Percentiles rank a stretch among this genome's conserved stretches.
phyloP scores from a whole-genome alignment of 371 early-diverging fungal species.

The Funneliformis caledonium region DNA sequence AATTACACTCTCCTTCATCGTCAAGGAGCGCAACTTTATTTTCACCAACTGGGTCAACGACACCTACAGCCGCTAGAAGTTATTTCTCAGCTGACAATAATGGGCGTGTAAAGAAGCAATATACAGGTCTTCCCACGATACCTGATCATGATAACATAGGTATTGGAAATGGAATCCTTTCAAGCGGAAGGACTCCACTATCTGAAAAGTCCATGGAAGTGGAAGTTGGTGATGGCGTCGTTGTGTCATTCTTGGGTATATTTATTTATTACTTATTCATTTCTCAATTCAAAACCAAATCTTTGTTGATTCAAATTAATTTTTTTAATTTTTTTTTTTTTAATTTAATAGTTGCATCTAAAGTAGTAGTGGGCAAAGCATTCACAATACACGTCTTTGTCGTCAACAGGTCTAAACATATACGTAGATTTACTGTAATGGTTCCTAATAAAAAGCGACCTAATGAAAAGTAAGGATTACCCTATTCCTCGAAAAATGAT shows the following conservation, averaged over 20 bases:
- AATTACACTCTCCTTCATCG: slow-evolving; percentile 1
- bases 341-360: slow-evolving; percentile 48
- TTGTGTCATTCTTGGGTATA: slow-evolving; percentile 37
- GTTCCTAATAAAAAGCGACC: slow-evolving; percentile 67
- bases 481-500: neutral
- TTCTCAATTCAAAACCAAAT: neutral
- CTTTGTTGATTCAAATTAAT: neutral
- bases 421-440: slow-evolving; percentile 66
- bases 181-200: neutral
- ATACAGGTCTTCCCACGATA: neutral
- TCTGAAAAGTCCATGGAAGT: neutral
- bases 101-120: neutral
- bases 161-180: slow-evolving; percentile 29
- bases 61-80: slow-evolving; percentile 2
- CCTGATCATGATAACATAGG: slow-evolving; percentile 7
- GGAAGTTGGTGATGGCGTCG: slow-evolving; percentile 35
- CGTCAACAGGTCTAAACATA: slow-evolving; percentile 73
- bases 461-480: slow-evolving; percentile 45
- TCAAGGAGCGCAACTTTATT: slow-evolving; percentile 26
- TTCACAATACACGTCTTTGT: slow-evolving; percentile 76
- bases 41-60: slow-evolving; percentile 28
- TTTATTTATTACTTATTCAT: neutral
- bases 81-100: neutral
- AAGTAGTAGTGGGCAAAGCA: slow-evolving; percentile 62
- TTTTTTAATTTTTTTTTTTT: neutral